Evolutionary conservation across 805 yeast species (phyloP).

Genomic region (Wickerhamomyces strasburgensis): DNA sequence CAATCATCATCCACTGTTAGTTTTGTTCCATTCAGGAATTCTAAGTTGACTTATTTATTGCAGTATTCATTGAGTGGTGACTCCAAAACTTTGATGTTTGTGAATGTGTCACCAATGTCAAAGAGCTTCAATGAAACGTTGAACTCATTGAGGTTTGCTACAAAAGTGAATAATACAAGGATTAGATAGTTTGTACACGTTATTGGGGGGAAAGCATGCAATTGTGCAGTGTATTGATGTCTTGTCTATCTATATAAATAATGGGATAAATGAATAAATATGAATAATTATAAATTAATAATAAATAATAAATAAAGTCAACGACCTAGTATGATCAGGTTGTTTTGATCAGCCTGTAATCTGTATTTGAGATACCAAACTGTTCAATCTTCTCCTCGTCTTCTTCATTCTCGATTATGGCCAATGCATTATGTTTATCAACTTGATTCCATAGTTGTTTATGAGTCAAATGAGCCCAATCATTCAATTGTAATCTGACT

Average conservation of each 20-base stretch:
- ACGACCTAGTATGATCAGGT: too few species aligned
- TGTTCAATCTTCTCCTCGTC: constrained; percentile 9
- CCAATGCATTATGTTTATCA: constrained; percentile 10
- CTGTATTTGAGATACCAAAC: constrained; percentile 9
- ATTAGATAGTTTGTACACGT: too few species aligned
- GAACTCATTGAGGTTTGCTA: constrained; percentile 84
- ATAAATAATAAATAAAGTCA: constrained; percentile 2
- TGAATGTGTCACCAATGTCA: constrained; percentile 68
- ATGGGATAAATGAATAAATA: constrained; percentile 9
- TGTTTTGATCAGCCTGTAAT: constrained; percentile 13
- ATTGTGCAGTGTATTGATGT: too few species aligned
- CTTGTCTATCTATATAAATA: constrained; percentile 12
- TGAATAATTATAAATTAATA: constrained; percentile 1
- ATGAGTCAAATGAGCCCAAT: constrained; percentile 34
- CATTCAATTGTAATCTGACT: constrained; percentile 13
- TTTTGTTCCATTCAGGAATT: constrained; percentile 92
- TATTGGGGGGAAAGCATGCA: too few species aligned
- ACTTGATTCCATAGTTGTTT: constrained; percentile 35
- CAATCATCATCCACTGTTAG: too few species aligned
- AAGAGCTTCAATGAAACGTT: constrained; percentile 69
- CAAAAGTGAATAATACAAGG: constrained; percentile 64
- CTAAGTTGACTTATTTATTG: constrained; percentile 81
- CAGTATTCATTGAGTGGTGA: constrained; percentile 81
- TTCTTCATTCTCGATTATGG: constrained; percentile 4
- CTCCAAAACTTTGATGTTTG: constrained; percentile 91